phyloP scores from a whole-genome alignment of 2,329 filamentous ascomycete genomes.

The Zelopaecilomyces penicillatus region DNA sequence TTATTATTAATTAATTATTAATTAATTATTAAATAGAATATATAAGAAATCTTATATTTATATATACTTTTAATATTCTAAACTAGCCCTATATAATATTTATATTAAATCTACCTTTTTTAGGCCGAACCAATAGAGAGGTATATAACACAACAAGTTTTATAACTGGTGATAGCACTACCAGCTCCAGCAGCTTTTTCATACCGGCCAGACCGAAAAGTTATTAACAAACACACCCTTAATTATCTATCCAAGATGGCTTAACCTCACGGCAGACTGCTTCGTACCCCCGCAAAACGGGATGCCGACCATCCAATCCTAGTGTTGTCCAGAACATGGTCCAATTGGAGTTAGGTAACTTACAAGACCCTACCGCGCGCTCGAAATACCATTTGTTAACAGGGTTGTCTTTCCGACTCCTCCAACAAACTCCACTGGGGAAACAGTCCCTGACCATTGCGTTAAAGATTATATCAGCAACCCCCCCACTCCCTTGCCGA shows the following conservation, averaged over 20 bases:
- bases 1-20: no score
- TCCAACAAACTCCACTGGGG: conserved; percentile 83
- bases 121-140: no score
- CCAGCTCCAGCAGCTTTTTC: no score
- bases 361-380: conserved; percentile 72
- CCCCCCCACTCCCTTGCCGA: conserved; percentile 81
- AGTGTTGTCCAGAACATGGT: conserved; percentile 97
- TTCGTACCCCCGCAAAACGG: conserved; percentile 60
- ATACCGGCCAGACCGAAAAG: no score
- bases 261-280: conserved; percentile 59
- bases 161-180: no score
- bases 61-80: not conserved
- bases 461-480: conserved; percentile 94
- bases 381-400: conserved; percentile 99
- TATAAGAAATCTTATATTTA: not conserved
- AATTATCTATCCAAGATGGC: conserved; percentile 56
- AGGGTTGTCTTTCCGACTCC: conserved; percentile 80
- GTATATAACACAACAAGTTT: no score
- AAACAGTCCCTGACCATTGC: conserved; percentile 89
- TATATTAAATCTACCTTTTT: not conserved
- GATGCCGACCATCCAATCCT: conserved; percentile 46
- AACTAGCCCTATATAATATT: not conserved
- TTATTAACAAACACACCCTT: no score
- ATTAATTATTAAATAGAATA: conserved; percentile 12
- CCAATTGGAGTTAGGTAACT: conserved; percentile 77